These are phyloP conservation scores for Neohortaea acidophila DNA, from an alignment of 495 filamentous ascomycete genomes.

Conservation along the genomic window DNA sequence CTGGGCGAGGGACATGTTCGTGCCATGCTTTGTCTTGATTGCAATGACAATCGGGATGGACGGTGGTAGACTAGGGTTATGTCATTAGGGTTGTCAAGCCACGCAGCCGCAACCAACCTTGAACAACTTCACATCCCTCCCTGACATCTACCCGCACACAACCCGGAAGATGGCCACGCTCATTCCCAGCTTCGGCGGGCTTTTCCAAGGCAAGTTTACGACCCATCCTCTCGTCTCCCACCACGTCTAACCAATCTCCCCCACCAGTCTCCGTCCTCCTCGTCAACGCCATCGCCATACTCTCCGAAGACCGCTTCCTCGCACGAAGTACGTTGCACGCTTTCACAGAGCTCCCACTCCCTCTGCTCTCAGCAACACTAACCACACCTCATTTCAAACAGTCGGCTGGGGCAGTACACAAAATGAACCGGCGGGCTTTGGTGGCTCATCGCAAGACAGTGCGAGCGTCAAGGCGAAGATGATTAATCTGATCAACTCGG, in stretches of 20 bases:
- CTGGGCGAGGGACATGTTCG: conserved; percentile 10
- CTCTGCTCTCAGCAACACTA: background rate
- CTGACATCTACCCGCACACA: background rate
- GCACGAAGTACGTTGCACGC: conserved; percentile 57
- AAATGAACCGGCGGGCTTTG: conserved; percentile 60
- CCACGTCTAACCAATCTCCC: conserved; percentile 3
- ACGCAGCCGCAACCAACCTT: too few relatives aligned
- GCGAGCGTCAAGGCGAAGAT: conserved; percentile 74
- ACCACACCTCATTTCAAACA: conserved; percentile 22
- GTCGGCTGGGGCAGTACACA: conserved; percentile 62
- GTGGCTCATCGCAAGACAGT: conserved; percentile 51
- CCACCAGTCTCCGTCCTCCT: conserved; percentile 61
- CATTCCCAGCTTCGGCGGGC: conserved; percentile 54
- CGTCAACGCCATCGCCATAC: conserved; percentile 84
- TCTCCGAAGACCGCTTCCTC: conserved; percentile 95
- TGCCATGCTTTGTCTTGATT: background rate
- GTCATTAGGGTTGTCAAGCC: too few relatives aligned
- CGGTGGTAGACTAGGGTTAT: too few relatives aligned
- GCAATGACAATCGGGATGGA: too few relatives aligned
- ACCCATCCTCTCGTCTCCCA: conserved; percentile 6
- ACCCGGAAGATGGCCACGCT: conserved; percentile 12
- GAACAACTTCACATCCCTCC: too few relatives aligned
- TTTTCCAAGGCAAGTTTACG: conserved; percentile 62
- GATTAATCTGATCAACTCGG: conserved; percentile 77
- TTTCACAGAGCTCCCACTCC: background rate